Base-by-base conservation (phyloP, 768 basidiomycete genomes). In the Russula compacta region DNA sequence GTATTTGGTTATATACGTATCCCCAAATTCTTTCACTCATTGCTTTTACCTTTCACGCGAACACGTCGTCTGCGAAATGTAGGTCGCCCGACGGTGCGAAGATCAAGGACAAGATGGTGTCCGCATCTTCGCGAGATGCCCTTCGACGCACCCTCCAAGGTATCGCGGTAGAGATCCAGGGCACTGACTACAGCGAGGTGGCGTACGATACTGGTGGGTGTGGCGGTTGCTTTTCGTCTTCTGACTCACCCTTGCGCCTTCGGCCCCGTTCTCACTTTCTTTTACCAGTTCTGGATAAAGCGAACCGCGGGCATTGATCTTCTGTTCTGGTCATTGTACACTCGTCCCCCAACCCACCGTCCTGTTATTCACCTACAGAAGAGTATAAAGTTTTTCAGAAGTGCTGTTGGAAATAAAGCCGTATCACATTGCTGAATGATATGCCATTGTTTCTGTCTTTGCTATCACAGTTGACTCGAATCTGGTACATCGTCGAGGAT, bases 51-150 rank as follows among this genome's bases (percentile, higher is more conserved):
- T 29, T 29, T 29, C 24, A 29, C 24, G 24, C 24, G 24, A 29
- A 29, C 24, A 29, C 24, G 24, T 29, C 24, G 24, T 29, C 24
- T 29, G 24, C 24, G 24, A 29, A 29, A 29, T 29, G 24, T 69
- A 98, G 95, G 95, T 81, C 85, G 19, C 95, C 95, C 64, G 92
- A 95, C 69, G 74, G 72, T 46, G 85, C 92, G 44, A 89, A 83
- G 75, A 80, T 95, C 74, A 93, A 89, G 76, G 79, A 83, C 71
- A 98, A 95, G 85, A 98, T 98, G 94, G 68, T 97, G 67, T 88
- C 83, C 75, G 87, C 95, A 3, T 86, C 92, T 17, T 98, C 95
- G 56, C 86, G 83, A 70, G 89, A 92, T 32, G 86, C 86, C 5
- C 75, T 99, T 65, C 81, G 83, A 68, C 82, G 80, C 56, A 70